Conservation (phyloP, 192 early-diverging fungal genomes). For the Allomyces arbusculus region DNA sequence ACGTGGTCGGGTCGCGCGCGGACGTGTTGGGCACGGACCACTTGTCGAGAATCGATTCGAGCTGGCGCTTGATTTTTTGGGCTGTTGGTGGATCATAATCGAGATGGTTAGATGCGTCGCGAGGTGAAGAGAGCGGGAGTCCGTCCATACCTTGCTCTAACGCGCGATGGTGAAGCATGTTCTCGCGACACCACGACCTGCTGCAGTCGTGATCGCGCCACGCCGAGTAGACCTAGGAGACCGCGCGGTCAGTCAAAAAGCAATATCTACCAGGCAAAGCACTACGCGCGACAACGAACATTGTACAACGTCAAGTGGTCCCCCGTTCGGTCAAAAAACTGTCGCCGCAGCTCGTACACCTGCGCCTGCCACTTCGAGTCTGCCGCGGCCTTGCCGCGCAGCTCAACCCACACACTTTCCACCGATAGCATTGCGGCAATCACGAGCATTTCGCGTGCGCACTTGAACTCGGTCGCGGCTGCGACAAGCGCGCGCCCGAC, state of each 20-base stretch:
- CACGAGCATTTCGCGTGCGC: constrained; percentile 22
- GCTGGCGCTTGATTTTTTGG: constrained; percentile 21
- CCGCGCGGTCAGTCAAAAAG: constrained; percentile 34
- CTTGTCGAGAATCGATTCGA: constrained; percentile 13
- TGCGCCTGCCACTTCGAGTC: constrained; percentile 10
- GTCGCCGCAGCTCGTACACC: constrained; percentile 10
- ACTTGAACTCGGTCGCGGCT: constrained; percentile 12
- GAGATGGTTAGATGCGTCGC: too few species aligned
- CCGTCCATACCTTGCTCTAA: constrained; percentile 4
- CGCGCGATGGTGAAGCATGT: constrained; percentile 24
- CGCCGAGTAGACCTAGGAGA: constrained; percentile 12
- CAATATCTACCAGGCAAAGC: constrained; percentile 18
- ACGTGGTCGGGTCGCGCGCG: constrained; percentile 1
- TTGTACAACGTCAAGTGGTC: constrained; percentile 28
- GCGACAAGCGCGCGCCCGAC: constrained; percentile 19
- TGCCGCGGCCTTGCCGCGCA: constrained; percentile 13
- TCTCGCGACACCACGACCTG: constrained; percentile 13
- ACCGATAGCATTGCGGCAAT: constrained; percentile 26
- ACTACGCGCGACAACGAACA: constrained; percentile 26
- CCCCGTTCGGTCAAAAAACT: constrained; percentile 9
- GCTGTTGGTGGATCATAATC: constrained; percentile 6
- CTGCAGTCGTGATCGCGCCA: constrained; percentile 9
- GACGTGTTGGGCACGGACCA: constrained; percentile 11
- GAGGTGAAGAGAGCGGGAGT: too few species aligned
- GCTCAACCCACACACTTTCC: constrained; percentile 20